Percentiles rank a stretch among this genome's conserved stretches.
These are phyloP conservation scores for Rhinocladiella mackenziei DNA, from an alignment of 2,329 filamentous ascomycete species.

Conservation along the genomic window DNA sequence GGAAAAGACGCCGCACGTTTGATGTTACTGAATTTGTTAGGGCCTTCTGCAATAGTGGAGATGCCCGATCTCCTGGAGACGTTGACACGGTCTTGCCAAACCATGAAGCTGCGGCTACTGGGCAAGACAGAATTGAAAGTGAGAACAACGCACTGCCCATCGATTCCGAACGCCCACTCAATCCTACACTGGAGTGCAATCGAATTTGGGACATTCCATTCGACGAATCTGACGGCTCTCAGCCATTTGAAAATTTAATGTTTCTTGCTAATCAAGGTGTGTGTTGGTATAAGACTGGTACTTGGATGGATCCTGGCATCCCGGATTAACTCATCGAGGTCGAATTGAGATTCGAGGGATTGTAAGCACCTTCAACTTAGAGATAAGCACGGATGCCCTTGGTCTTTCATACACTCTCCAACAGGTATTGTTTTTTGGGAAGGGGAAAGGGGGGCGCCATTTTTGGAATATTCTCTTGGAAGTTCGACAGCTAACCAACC, in stretches of 20 bases:
- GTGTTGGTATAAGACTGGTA: no score
- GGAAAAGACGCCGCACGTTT: constrained; percentile 16
- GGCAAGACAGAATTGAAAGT: background rate
- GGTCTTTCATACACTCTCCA: no score
- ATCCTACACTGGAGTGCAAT: constrained; percentile 12
- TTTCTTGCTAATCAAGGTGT: constrained; percentile 21
- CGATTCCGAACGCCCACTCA: constrained; percentile 3
- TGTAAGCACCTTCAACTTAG: no score
- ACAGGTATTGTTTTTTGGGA: no score
- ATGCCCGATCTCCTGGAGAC: background rate
- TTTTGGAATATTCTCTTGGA: no score
- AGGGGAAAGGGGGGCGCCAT: no score
- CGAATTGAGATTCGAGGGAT: background rate
- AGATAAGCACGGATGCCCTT: no score
- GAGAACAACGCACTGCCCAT: background rate
- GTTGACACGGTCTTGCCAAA: background rate
- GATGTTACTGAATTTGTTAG: constrained; percentile 14
- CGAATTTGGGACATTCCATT: constrained; percentile 14
- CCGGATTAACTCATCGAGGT: background rate
- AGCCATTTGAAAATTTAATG: constrained; percentile 18
- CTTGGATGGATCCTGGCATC: constrained; percentile 1
- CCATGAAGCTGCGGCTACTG: background rate
- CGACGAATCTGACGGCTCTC: constrained; percentile 6
- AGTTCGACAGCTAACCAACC: background rate
- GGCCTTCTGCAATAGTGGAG: constrained; percentile 9